Conservation (phyloP, 805 yeast species). For the Ogataea trehaloabstinens region DNA sequence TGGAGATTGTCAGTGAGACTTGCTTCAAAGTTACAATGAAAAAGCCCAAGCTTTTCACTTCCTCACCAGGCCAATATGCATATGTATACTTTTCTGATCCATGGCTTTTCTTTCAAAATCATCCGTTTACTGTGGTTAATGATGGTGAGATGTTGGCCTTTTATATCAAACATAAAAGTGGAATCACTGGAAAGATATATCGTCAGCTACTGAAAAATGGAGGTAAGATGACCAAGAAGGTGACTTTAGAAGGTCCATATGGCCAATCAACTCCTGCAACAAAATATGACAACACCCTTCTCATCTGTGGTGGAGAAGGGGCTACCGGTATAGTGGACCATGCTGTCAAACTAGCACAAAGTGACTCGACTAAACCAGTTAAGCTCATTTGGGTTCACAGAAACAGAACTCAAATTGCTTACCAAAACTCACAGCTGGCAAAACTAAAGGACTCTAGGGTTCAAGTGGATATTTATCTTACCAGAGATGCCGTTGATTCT, state of each 20-base stretch:
- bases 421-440: constrained; percentile 41
- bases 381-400: constrained; percentile 63
- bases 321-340: constrained; percentile 53
- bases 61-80: constrained; percentile 54
- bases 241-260: constrained; percentile 67
- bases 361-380: constrained; percentile 23
- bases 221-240: constrained; percentile 28
- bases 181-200: constrained; percentile 46
- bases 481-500: constrained; percentile 28
- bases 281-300: constrained; percentile 47
- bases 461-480: constrained; percentile 36
- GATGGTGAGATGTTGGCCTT: constrained; percentile 36
- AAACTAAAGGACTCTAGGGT: constrained; percentile 27
- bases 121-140: constrained; percentile 61
- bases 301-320: constrained; percentile 73
- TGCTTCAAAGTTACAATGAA: constrained; percentile 46
- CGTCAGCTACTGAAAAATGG: constrained; percentile 31
- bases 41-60: constrained; percentile 48
- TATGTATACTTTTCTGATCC: constrained; percentile 55
- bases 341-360: constrained; percentile 30
- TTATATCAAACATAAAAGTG: constrained; percentile 49
- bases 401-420: constrained; percentile 42
- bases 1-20: constrained; percentile 24
- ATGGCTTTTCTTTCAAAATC: constrained; percentile 62
- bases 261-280: constrained; percentile 50